phyloP scores from a whole-genome alignment of 2,329 filamentous ascomycete genomes.

The Coniochaeta sp. region DNA sequence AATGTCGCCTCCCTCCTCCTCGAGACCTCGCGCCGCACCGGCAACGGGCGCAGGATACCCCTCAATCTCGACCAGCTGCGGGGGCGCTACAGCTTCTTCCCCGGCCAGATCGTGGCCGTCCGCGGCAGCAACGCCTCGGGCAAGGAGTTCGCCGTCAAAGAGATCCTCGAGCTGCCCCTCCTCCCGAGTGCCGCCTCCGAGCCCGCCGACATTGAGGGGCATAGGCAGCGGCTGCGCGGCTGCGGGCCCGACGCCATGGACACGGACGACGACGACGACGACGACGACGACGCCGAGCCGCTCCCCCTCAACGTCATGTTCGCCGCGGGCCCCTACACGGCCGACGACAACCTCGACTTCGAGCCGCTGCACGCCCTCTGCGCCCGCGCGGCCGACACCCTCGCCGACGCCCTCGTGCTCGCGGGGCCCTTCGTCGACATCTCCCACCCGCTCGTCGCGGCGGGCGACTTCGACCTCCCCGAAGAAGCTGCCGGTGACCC shows the following conservation, averaged over 20 bases:
- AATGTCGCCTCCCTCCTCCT: conserved; percentile 81
- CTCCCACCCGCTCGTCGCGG: conserved; percentile 81
- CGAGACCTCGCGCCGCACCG: conserved; percentile 78
- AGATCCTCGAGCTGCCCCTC: conserved; percentile 68
- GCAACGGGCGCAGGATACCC: conserved; percentile 74
- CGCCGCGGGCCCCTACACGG: conserved; percentile 82
- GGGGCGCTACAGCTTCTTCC: conserved; percentile 72
- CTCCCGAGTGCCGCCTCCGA: conserved; percentile 68
- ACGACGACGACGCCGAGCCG: conserved; percentile 40
- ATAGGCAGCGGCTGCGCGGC: conserved; percentile 64
- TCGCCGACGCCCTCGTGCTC: conserved; percentile 73
- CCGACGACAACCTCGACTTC: conserved; percentile 87
- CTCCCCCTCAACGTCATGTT: conserved; percentile 70
- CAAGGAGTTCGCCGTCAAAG: conserved; percentile 69
- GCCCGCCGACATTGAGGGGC: conserved; percentile 55
- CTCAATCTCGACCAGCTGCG: conserved; percentile 65
- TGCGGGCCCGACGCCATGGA: conserved; percentile 56
- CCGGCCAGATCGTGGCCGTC: conserved; percentile 86
- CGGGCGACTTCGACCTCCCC: conserved; percentile 71
- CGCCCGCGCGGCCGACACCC: conserved; percentile 63
- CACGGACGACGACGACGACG: no score
- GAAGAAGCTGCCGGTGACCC: conserved; percentile 60
- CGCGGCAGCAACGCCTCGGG: conserved; percentile 83
- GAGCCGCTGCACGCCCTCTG: conserved; percentile 80
- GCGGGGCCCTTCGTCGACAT: conserved; percentile 84